These are phyloP conservation scores for Coemansia sp. DNA, from an alignment of 192 early-diverging fungal species.

Conservation along the genomic window DNA sequence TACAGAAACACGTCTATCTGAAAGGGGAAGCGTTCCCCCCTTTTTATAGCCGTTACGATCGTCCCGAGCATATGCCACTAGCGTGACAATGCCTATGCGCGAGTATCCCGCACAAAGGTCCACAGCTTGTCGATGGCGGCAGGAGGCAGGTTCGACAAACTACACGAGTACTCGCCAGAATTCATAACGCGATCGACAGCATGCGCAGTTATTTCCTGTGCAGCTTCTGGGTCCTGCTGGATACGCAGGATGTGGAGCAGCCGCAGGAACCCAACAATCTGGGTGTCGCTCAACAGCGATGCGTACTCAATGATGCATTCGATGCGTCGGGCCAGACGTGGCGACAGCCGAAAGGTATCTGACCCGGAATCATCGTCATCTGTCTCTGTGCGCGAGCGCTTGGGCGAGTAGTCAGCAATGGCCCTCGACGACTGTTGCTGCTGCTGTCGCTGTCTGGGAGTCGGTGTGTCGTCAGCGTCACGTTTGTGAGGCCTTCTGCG, in stretches of 20 bases:
- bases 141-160: conserved; percentile 25
- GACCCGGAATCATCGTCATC: not conserved
- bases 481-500: not conserved
- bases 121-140: conserved; percentile 45
- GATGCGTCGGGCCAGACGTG: conserved; percentile 18
- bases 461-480: not conserved
- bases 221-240: conserved; percentile 46
- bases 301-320: conserved; percentile 31
- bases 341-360: conserved; percentile 1
- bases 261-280: conserved; percentile 29
- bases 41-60: no score
- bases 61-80: no score
- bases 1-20: no score
- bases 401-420: not conserved
- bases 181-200: conserved; percentile 26
- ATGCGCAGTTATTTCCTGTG: conserved; percentile 28
- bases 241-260: conserved; percentile 44
- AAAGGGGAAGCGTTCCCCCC: no score
- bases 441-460: not conserved
- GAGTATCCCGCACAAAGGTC: conserved; percentile 27
- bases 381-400: not conserved
- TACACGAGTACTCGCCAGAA: conserved; percentile 37
- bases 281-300: conserved; percentile 17
- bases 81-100: conserved; percentile 2
- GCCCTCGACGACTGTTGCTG: no score